phyloP scores from a whole-genome alignment of 176 grass and related monocot species.

The Melocanna baccifera region DNA sequence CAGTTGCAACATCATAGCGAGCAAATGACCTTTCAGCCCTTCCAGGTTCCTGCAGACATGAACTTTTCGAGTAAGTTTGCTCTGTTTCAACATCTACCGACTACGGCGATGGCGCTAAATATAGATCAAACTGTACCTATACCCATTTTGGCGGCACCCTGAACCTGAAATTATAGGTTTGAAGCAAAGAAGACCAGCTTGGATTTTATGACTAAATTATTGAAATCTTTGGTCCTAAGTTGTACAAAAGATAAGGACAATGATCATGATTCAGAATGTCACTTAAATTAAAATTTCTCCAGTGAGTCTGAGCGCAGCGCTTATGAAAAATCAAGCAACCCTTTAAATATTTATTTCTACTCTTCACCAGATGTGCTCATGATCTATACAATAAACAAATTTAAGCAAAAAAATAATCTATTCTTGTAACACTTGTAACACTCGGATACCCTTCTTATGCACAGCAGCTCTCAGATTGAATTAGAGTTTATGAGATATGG shows the following conservation, averaged over 20 bases:
- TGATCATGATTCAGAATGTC: neutral
- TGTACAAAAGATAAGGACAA: no score
- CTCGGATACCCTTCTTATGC: no score
- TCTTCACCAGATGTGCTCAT: neutral
- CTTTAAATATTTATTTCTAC: neutral
- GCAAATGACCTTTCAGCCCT: slow-evolving; percentile 63
- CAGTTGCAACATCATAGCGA: slow-evolving; percentile 31
- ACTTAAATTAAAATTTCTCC: neutral
- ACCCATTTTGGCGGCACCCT: no score
- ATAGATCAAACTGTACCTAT: no score
- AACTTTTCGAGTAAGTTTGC: slow-evolving; percentile 2
- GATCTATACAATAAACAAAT: neutral
- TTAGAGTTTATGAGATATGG: no score
- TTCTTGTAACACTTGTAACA: no score
- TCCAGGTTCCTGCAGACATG: slow-evolving; percentile 47
- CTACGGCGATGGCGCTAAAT: neutral
- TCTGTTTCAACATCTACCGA: neutral
- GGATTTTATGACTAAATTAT: no score
- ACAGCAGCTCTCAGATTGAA: no score
- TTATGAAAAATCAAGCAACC: neutral
- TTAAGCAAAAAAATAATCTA: no score
- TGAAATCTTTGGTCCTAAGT: no score
- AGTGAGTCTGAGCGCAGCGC: neutral
- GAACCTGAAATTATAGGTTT: no score
- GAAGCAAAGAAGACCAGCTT: no score